Base-by-base conservation (phyloP, 208 protist species). In the Crithidia expoeki region DNA sequence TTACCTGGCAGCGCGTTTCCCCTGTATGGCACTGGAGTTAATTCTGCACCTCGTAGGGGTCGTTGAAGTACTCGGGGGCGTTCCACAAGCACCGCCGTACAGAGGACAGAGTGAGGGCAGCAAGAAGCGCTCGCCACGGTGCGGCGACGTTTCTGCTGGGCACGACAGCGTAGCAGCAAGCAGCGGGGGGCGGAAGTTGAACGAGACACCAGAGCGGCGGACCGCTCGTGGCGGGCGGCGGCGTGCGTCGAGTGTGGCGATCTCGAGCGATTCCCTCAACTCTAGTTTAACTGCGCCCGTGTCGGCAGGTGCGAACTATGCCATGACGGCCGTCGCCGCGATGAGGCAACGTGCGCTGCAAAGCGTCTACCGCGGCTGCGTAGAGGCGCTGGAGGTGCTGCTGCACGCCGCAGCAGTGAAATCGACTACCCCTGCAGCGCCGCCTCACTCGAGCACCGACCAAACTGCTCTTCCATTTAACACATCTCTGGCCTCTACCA, bases 1-100 rank as follows among this genome's bases (percentile, higher is more conserved):
- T 33, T 68, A 78, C 58, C 70, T 81, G 49, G 51, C 51, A 0
- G 36, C 21, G 27, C 77, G 70, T 40, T 80, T 85, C 46, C 69
- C 64, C 10, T 63, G 75, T 47, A 55, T 82, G 27, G 59, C 76
- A 9, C 57, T 74, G 56, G 56, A 70, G 42, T 6, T 76, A 27
- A 21, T 51, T 21, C 38, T 76, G 57, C 32, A 76, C 25, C 21
- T 70, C n/a, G 53, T 50, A 21, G 44, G 57, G 0, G 55, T 64
- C 19, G 61, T 69, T 12, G 71, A 76, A 38, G 42, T 63, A 0
- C 46, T 63, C 12, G 71, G 63, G 0, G 71, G 32, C 7, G 56
- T 47, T 19, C 63, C 71, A 16, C 64, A 47, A n/a, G 36, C 53
- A 4, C 33, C 53, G 9, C 53, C 42, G 25, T 40, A 55, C 53